Evolutionary conservation across 2,329 filamentous ascomycete species (phyloP).

Genomic region (Aspergillus candidus): DNA sequence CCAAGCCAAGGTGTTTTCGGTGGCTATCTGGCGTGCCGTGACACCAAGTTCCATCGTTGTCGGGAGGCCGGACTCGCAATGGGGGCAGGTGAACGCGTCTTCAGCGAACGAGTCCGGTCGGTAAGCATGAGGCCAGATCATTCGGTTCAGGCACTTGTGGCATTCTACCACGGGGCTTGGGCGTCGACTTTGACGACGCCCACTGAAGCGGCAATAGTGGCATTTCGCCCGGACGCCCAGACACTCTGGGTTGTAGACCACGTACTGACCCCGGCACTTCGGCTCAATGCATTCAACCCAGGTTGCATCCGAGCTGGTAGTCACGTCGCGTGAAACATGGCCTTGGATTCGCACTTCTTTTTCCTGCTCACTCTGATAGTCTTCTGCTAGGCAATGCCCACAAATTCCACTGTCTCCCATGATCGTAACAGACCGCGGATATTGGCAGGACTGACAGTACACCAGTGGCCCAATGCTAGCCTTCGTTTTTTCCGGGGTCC

Average conservation of each 20-base stretch:
- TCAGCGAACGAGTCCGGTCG: conserved; percentile 31
- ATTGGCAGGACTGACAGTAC: conserved; percentile 38
- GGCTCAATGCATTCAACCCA: conserved; percentile 47
- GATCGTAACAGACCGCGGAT: conserved; percentile 47
- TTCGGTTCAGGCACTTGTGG: conserved; percentile 39
- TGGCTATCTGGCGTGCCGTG: conserved; percentile 31
- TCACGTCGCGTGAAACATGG: too few species aligned
- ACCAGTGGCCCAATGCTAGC: conserved; percentile 40
- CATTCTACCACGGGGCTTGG: conserved; percentile 40
- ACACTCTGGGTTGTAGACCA: conserved; percentile 41
- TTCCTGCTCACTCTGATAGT: conserved; percentile 9
- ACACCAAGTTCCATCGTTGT: conserved; percentile 37
- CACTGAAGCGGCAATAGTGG: conserved; percentile 41
- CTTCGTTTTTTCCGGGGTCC: conserved; percentile 43
- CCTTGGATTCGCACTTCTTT: too few species aligned
- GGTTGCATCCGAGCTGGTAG: conserved; percentile 12
- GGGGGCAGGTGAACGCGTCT: conserved; percentile 36
- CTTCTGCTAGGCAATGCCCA: conserved; percentile 35
- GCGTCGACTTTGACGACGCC: conserved; percentile 13
- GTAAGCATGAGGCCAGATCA: conserved; percentile 46
- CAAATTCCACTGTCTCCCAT: conserved; percentile 40
- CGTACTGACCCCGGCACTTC: conserved; percentile 46
- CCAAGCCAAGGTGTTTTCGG: conserved; percentile 42
- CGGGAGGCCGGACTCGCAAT: conserved; percentile 31
- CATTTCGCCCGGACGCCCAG: conserved; percentile 46